Evolutionary conservation across 495 filamentous ascomycete genomes (phyloP), one percentile per base, ranked within the genome.

Genomic region (Penicillium canariense): DNA sequence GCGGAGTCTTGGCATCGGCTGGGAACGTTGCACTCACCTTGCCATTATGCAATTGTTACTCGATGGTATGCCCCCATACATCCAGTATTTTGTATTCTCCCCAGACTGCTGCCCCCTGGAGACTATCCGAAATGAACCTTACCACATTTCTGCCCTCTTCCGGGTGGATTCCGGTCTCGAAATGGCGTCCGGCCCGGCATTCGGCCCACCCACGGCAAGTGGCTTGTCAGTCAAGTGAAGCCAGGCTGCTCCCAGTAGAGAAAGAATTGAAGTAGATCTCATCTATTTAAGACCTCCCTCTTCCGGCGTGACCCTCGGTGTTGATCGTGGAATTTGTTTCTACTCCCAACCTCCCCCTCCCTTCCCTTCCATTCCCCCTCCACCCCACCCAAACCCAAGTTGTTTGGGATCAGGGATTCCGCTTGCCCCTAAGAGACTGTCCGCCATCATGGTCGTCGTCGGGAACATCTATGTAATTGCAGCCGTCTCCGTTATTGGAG

Each of bases 391-490:
- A n/a, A n/a, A n/a, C n/a, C n/a, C 30, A 17, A 32, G 18, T 17
- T 40, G 23, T 35, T 27, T 61, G 49, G 46, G 44, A 50, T 50
- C 22, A 42, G n/a, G n/a, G n/a, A n/a, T n/a, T n/a, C n/a, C n/a
- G n/a, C n/a, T n/a, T n/a, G n/a, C n/a, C n/a, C n/a, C n/a, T n/a
- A n/a, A n/a, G n/a, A n/a, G n/a, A n/a, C n/a, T n/a, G 27, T 38
- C 15, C 32, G 17, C 50, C 59, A 68, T 43, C 49, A 68, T 71
- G 68, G 51, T 59, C 46, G 50, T 86, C 44, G 84, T 64, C 27
- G 61, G 85, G 17, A 90, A 89, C 67, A 81, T 90, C 62, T 91
- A 90, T 59, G 67, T 85, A 38, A 91, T 91, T 65, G 81, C 88
- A 56, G 85, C 84, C 62, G 80, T 88, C 68, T 77, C 87, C 66